Evolutionary conservation across 192 early-diverging fungal species (phyloP).

Genomic region (Gaertneriomyces semiglobifer): DNA sequence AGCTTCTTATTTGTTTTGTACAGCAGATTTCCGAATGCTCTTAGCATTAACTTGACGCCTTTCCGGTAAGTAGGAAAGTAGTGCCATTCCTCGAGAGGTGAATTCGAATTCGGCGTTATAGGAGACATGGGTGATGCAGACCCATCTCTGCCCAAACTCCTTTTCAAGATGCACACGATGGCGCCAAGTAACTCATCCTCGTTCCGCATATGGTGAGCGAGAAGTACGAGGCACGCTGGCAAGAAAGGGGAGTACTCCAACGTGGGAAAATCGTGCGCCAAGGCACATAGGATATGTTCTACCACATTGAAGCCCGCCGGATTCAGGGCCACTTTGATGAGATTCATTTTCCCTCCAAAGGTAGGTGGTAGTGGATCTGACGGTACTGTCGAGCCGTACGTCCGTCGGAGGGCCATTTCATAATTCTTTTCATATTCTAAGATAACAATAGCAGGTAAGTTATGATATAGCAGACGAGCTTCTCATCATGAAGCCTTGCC

Average conservation of each 20-base stretch:
- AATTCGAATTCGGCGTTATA: neutral
- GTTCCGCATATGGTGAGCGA: slow-evolving; percentile 39
- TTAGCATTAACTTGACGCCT: slow-evolving; percentile 39
- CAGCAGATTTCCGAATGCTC: slow-evolving; percentile 43
- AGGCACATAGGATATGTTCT: slow-evolving; percentile 42
- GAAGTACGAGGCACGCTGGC: slow-evolving; percentile 28
- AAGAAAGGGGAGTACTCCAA: slow-evolving; percentile 47
- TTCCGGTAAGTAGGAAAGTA: slow-evolving; percentile 45
- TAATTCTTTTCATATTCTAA: slow-evolving; percentile 46
- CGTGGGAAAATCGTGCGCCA: slow-evolving; percentile 44
- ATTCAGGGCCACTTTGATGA: slow-evolving; percentile 23
- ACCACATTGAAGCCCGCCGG: slow-evolving; percentile 15
- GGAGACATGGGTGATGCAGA: neutral
- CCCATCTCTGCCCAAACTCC: slow-evolving; percentile 2
- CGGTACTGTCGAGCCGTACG: slow-evolving; percentile 36
- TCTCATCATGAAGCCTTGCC: slow-evolving; percentile 22
- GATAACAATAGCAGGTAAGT: neutral
- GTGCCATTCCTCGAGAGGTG: slow-evolving; percentile 27
- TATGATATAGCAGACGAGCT: neutral
- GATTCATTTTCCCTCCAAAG: slow-evolving; percentile 39
- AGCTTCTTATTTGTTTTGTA: slow-evolving; percentile 32
- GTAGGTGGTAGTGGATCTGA: slow-evolving; percentile 37
- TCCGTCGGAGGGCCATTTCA: slow-evolving; percentile 32
- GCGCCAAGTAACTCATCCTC: slow-evolving; percentile 39
- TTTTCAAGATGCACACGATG: slow-evolving; percentile 36